phyloP scores from a whole-genome alignment of 805 yeast genomes.

The Saccharomycopsis oosterbeekiorum region DNA sequence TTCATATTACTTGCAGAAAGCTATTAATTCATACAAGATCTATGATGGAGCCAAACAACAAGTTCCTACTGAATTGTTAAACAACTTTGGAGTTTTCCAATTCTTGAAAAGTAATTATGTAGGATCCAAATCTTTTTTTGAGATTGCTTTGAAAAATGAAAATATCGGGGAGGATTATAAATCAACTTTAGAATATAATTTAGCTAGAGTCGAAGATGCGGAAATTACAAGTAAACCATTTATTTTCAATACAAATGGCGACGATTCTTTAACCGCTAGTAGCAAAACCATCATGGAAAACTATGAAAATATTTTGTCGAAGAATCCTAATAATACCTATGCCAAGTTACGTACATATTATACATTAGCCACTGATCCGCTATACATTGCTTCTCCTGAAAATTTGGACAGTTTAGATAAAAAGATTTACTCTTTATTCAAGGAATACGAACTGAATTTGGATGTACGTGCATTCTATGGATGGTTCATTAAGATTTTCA shows the following conservation, averaged over 20 bases:
- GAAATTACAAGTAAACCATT: slow-evolving; percentile 10
- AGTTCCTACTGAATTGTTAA: slow-evolving; percentile 51
- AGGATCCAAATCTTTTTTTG: slow-evolving; percentile 48
- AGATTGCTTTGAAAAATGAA: slow-evolving; percentile 33
- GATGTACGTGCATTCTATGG: slow-evolving; percentile 88
- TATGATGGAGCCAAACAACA: slow-evolving; percentile 27
- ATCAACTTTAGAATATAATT: slow-evolving; percentile 53
- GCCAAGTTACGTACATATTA: slow-evolving; percentile 67
- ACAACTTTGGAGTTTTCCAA: slow-evolving; percentile 79
- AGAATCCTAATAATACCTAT: slow-evolving; percentile 60
- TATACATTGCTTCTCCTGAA: slow-evolving; percentile 40
- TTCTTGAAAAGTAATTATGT: slow-evolving; percentile 53
- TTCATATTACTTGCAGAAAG: slow-evolving; percentile 48
- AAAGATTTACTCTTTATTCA: slow-evolving; percentile 47
- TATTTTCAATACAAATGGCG: slow-evolving; percentile 15
- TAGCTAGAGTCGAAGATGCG: slow-evolving; percentile 67
- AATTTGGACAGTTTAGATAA: slow-evolving; percentile 33
- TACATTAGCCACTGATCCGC: slow-evolving; percentile 27
- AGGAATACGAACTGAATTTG: slow-evolving; percentile 46
- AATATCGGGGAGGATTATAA: slow-evolving; percentile 23
- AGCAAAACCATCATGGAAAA: neutral
- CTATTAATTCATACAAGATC: slow-evolving; percentile 40
- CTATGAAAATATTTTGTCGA: slow-evolving; percentile 32
- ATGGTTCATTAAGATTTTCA: slow-evolving; percentile 66
- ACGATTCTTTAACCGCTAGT: slow-evolving; percentile 29